Percentiles rank a stretch among this genome's conserved stretches.
Conservation (phyloP, 2,329 filamentous ascomycete species). For the Diaporthe sp. region DNA sequence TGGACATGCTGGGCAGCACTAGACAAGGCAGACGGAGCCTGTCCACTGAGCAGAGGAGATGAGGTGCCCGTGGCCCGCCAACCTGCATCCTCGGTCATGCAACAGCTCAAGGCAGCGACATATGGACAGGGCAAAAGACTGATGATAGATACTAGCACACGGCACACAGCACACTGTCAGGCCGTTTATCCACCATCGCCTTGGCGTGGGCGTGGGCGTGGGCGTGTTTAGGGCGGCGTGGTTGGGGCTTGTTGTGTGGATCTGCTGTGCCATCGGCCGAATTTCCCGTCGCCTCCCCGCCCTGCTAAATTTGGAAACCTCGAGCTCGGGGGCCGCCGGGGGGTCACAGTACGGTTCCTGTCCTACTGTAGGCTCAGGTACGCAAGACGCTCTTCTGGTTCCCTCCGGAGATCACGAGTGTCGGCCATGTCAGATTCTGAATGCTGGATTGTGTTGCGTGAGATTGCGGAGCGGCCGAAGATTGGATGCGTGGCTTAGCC, state of each 20-base stretch:
- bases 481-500: conserved; percentile 13
- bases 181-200: not conserved
- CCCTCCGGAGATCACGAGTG: conserved; percentile 17
- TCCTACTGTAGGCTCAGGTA: not conserved
- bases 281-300: conserved; percentile 9
- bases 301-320: conserved; percentile 31
- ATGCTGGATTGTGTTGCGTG: conserved; percentile 1
- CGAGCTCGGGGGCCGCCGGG: conserved; percentile 16
- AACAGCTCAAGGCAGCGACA: conserved; percentile 2
- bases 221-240: not conserved
- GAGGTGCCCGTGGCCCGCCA: not conserved
- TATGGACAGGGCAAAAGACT: not conserved
- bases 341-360: not conserved
- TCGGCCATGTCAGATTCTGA: conserved; percentile 2
- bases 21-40: not conserved
- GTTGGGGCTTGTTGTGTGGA: conserved; percentile 13
- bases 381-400: conserved; percentile 1
- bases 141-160: not conserved
- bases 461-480: conserved; percentile 30
- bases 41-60: not conserved
- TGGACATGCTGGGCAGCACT: not conserved
- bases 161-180: not conserved
- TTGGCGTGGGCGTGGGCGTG: not conserved
- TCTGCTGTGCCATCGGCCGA: conserved; percentile 32
- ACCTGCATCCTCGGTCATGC: conserved; percentile 1